Percentiles rank a stretch among this genome's conserved stretches.
Conservation (phyloP, 2,329 filamentous ascomycete genomes). For the Aspergillus sp. region DNA sequence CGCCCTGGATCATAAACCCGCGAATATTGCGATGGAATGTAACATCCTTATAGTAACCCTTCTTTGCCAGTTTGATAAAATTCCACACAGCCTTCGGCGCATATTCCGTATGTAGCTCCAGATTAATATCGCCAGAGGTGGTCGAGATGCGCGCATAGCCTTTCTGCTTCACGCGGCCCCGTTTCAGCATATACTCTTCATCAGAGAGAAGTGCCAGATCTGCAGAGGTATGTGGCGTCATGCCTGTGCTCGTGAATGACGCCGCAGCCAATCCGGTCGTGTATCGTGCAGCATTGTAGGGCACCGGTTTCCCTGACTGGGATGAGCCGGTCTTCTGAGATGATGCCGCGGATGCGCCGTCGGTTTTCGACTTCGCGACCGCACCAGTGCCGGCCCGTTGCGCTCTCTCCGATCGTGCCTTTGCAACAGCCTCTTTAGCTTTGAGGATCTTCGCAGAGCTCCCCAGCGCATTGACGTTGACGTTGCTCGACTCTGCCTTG, state of each 20-base stretch:
- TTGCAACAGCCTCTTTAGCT: constrained; percentile 91
- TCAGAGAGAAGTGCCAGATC: constrained; percentile 84
- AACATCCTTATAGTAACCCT: constrained; percentile 83
- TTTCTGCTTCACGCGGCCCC: constrained; percentile 81
- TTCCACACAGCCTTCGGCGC: constrained; percentile 97
- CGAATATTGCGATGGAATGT: constrained; percentile 90
- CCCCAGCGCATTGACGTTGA: constrained; percentile 79
- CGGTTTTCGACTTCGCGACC: constrained; percentile 26
- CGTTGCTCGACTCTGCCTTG: constrained; percentile 56
- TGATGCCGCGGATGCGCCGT: constrained; percentile 6
- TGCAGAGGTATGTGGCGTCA: constrained; percentile 86
- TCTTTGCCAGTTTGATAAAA: constrained; percentile 82
- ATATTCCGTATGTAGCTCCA: constrained; percentile 87
- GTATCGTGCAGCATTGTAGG: constrained; percentile 83
- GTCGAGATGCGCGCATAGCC: constrained; percentile 91
- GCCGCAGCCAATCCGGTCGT: constrained; percentile 90
- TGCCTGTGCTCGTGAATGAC: constrained; percentile 89
- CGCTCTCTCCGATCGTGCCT: constrained; percentile 72
- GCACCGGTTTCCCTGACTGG: constrained; percentile 39
- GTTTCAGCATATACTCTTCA: constrained; percentile 95
- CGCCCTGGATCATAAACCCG: constrained; percentile 97
- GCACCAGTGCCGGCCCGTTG: constrained; percentile 56
- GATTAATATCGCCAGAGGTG: constrained; percentile 75
- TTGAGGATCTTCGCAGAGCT: constrained; percentile 79
- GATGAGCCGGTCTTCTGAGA: constrained; percentile 21